These are phyloP conservation scores for Salix brachista DNA, from an alignment of 345 rosid genomes.

Conservation along the genomic window DNA sequence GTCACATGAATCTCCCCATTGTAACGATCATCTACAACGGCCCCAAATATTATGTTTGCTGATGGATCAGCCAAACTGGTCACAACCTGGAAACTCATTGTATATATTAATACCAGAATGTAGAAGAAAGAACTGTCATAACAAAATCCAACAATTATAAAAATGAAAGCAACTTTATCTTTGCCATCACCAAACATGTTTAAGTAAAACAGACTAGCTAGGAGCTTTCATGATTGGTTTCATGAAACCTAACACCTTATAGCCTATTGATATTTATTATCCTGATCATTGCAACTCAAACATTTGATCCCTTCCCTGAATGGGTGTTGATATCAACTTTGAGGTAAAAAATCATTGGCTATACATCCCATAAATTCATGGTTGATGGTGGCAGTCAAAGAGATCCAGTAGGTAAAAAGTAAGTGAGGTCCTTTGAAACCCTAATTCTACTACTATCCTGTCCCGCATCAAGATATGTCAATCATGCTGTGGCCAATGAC, in stretches of 20 bases:
- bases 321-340: neutral
- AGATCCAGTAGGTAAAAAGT: neutral
- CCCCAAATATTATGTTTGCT: conserved; percentile 97
- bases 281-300: neutral
- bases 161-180: neutral
- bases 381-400: neutral
- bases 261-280: neutral
- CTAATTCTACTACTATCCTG: neutral
- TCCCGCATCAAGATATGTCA: too few relatives aligned
- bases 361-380: neutral
- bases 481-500: too few relatives aligned
- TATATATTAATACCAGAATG: neutral
- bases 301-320: neutral
- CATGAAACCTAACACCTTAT: neutral
- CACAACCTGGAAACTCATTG: conserved; percentile 55
- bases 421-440: neutral
- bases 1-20: conserved; percentile 95
- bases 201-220: neutral
- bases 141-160: neutral
- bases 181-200: neutral
- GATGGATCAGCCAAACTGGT: conserved; percentile 98
- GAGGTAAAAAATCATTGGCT: neutral
- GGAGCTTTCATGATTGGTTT: neutral
- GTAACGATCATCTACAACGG: conserved; percentile 93
- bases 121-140: neutral